Conservation (phyloP, 257 asterid species). For the Cynanchum wilfordii region DNA sequence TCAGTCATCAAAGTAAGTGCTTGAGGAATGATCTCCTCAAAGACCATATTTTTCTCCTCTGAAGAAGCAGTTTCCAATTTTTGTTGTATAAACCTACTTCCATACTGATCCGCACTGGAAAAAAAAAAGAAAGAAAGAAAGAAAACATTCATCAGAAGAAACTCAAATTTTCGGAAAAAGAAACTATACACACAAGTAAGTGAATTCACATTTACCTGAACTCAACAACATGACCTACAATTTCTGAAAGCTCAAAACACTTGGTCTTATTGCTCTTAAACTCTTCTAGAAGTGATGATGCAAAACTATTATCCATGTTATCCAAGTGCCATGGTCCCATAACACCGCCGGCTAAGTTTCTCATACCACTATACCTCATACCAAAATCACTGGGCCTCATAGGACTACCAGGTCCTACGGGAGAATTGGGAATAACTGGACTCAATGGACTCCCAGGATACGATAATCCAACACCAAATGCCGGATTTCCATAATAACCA, state of each 20-base stretch:
- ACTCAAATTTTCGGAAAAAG: constrained; percentile 14
- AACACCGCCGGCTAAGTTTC: constrained; percentile 62
- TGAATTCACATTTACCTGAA: constrained; percentile 51
- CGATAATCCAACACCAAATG: constrained; percentile 59
- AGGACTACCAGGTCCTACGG: constrained; percentile 78
- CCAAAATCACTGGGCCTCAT: constrained; percentile 71
- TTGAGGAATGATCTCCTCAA: constrained; percentile 79
- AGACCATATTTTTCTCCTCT: constrained; percentile 89
- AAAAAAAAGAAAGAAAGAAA: background rate
- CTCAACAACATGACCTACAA: constrained; percentile 90
- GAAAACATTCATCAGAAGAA: constrained; percentile 13
- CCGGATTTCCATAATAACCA: constrained; percentile 67
- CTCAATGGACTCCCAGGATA: constrained; percentile 85
- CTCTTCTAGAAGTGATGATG: constrained; percentile 82
- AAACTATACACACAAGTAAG: background rate
- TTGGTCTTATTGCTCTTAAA: constrained; percentile 85
- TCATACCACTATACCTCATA: constrained; percentile 59
- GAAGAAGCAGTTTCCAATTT: constrained; percentile 89
- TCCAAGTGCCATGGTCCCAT: constrained; percentile 86
- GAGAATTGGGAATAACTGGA: constrained; percentile 54
- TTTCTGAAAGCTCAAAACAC: constrained; percentile 85
- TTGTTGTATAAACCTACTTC: constrained; percentile 96
- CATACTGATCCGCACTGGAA: constrained; percentile 84
- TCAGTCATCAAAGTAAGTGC: constrained; percentile 89
- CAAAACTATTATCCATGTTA: constrained; percentile 57